Percentiles rank a stretch among this genome's conserved stretches.
Evolutionary conservation across 345 rosid species (phyloP).

Genomic region (Salix arbutifolia): DNA sequence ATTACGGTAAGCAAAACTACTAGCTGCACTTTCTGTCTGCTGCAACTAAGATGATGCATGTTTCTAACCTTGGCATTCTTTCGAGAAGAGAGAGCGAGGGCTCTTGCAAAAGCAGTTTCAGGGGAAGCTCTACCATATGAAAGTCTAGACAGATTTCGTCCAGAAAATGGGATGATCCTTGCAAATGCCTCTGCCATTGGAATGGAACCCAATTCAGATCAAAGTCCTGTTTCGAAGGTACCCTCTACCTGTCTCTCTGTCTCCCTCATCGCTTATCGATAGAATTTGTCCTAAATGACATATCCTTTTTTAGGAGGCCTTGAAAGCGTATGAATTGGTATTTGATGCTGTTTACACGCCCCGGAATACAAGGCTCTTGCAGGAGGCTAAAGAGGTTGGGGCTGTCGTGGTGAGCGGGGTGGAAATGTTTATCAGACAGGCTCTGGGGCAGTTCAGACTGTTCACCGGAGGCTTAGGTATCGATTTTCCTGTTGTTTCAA

Average conservation of each 20-base stretch:
- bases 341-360: conserved; percentile 62
- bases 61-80: not conserved
- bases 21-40: not conserved
- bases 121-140: conserved; percentile 44
- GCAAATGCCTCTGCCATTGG: conserved; percentile 62
- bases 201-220: conserved; percentile 50
- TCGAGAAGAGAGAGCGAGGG: conserved; percentile 45
- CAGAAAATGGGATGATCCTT: conserved; percentile 50
- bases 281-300: not conserved
- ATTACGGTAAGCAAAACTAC: conserved; percentile 35
- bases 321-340: conserved; percentile 40
- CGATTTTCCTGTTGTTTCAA: not conserved
- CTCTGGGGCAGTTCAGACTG: conserved; percentile 50
- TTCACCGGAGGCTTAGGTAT: conserved; percentile 49
- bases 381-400: conserved; percentile 52
- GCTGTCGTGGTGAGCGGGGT: conserved; percentile 51
- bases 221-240: conserved; percentile 51
- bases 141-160: conserved; percentile 34
- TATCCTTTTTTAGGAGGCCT: conserved; percentile 19
- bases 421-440: conserved; percentile 66
- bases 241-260: not conserved
- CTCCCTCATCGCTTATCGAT: too few relatives aligned
- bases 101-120: conserved; percentile 43
- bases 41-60: too few relatives aligned
- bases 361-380: conserved; percentile 47